Percentiles rank a stretch among this genome's conserved stretches.
Conservation (phyloP, 2,329 filamentous ascomycete species). For the Trichoderma semiorbis region DNA sequence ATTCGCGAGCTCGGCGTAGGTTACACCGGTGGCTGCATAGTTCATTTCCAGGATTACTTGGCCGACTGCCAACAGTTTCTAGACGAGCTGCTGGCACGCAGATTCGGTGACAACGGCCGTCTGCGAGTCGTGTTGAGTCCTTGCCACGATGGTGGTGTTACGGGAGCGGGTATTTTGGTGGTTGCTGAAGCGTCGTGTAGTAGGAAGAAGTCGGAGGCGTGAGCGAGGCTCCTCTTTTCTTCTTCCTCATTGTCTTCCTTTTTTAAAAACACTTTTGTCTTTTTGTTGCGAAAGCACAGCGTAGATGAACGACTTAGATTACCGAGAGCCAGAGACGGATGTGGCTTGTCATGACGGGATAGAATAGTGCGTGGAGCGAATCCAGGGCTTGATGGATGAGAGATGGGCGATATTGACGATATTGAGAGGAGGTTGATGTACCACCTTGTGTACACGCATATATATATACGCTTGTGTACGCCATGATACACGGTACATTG, state of each 20-base stretch:
- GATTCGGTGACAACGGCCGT: slow-evolving; percentile 29
- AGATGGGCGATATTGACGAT: not conserved
- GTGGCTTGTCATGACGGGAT: not conserved
- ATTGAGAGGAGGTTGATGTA: not conserved
- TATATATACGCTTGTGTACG: not conserved
- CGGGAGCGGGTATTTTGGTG: slow-evolving; percentile 58
- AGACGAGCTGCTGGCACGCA: slow-evolving; percentile 46
- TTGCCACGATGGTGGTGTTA: slow-evolving; percentile 61
- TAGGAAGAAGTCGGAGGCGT: slow-evolving; percentile 28
- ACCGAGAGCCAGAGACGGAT: not conserved
- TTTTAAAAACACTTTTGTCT: not conserved
- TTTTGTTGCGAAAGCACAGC: not conserved
- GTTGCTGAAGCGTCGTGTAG: slow-evolving; percentile 41
- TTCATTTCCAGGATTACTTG: slow-evolving; percentile 73
- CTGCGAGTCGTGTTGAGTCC: slow-evolving; percentile 49
- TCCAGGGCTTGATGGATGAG: not conserved
- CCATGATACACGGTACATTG: not conserved
- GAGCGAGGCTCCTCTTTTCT: not conserved
- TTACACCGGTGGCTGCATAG: slow-evolving; percentile 76
- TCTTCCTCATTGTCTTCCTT: not conserved
- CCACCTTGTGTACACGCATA: not conserved
- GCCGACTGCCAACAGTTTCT: slow-evolving; percentile 67
- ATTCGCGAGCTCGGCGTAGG: slow-evolving; percentile 65
- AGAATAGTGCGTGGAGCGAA: slow-evolving; percentile 8
- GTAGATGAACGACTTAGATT: not conserved